A percentile compares a stretch with the other conserved stretches of the same genome.
Conservation (phyloP, 1,284 basidiomycete genomes). For the Ganoderma sinense region DNA sequence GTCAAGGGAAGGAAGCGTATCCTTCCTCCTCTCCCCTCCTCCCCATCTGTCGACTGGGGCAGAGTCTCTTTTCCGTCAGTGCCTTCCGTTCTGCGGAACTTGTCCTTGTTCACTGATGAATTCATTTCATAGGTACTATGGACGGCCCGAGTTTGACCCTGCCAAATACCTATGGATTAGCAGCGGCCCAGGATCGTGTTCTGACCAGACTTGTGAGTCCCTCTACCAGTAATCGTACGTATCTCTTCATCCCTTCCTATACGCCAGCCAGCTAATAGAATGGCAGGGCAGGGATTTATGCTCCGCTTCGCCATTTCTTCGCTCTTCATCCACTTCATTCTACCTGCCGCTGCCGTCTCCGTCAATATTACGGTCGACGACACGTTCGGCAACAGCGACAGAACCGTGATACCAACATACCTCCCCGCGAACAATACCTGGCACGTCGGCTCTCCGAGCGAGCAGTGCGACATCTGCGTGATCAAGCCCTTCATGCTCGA, state of each 20-base stretch:
- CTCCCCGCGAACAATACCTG: conserved; percentile 37
- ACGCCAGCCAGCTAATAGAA: not conserved
- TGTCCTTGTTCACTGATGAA: too few relatives aligned
- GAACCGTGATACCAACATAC: not conserved
- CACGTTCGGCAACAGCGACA: conserved; percentile 38
- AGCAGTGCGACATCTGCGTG: conserved; percentile 39
- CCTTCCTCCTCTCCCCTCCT: too few relatives aligned
- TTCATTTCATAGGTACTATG: too few relatives aligned
- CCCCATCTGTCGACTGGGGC: too few relatives aligned
- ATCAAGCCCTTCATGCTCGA: conserved; percentile 35
- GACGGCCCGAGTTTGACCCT: too few relatives aligned
- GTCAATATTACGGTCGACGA: conserved; percentile 52
- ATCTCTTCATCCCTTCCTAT: not conserved
- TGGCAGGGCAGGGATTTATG: not conserved
- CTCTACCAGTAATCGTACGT: not conserved
- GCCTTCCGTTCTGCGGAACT: too few relatives aligned
- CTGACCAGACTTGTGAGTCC: not conserved
- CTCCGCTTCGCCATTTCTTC: not conserved
- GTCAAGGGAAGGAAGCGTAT: not conserved
- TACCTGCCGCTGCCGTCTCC: conserved; percentile 15
- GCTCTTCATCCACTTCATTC: not conserved
- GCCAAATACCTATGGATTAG: too few relatives aligned
- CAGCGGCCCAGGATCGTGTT: too few relatives aligned
- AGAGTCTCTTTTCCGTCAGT: too few relatives aligned
- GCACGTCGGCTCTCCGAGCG: conserved; percentile 37